Percentiles rank a stretch among this genome's conserved stretches.
phyloP scores from a whole-genome alignment of 2,329 filamentous ascomycete genomes.

The Apiospora koreana region DNA sequence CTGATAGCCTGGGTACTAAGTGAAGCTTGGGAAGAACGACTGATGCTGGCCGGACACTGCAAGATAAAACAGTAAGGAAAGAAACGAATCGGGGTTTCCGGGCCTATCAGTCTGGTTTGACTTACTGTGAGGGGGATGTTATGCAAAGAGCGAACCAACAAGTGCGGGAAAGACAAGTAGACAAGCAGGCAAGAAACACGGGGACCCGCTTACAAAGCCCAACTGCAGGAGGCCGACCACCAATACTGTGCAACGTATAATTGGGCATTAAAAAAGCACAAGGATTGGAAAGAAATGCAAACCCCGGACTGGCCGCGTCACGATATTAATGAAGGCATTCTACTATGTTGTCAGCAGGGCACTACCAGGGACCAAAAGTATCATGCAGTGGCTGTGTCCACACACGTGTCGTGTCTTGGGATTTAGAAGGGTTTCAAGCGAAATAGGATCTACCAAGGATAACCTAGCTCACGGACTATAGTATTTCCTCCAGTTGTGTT shows the following conservation, averaged over 20 bases:
- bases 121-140: not conserved
- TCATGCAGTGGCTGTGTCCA: not conserved
- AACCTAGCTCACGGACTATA: constrained; percentile 16
- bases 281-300: not conserved
- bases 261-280: not conserved
- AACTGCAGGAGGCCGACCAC: not conserved
- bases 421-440: not conserved
- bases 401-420: no score
- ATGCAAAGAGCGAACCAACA: not conserved
- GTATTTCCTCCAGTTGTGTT: constrained; percentile 54
- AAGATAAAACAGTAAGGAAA: not conserved
- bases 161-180: not conserved
- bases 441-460: no score
- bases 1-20: not conserved
- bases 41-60: no score
- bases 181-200: not conserved
- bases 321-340: no score
- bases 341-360: no score
- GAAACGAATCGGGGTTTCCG: not conserved
- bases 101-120: not conserved
- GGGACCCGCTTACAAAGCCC: not conserved
- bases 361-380: not conserved
- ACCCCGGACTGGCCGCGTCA: not conserved
- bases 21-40: no score
- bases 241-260: not conserved